Evolutionary conservation across 345 rosid species (phyloP).

Genomic region (Eucalyptus lansdowneana): DNA sequence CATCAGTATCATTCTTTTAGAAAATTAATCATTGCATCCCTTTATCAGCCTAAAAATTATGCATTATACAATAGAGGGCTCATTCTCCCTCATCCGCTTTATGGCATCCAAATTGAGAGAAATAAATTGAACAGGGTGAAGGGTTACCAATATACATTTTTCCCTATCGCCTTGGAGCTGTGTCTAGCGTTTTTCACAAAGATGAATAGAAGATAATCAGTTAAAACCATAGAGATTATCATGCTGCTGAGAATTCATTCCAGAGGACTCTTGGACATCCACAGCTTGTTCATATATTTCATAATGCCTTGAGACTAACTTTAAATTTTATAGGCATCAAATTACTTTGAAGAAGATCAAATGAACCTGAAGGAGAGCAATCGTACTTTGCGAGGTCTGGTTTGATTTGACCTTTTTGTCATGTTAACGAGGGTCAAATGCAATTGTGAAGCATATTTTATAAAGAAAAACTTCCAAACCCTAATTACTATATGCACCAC

Average conservation of each 20-base stretch:
- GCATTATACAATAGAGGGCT: background rate
- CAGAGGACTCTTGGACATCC: background rate
- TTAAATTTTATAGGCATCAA: background rate
- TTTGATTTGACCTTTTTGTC: background rate
- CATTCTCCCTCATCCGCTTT: background rate
- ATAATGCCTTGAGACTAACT: background rate
- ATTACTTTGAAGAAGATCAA: background rate
- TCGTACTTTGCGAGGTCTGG: background rate
- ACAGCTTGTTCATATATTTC: background rate
- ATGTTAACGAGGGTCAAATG: background rate
- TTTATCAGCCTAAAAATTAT: background rate
- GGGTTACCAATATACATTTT: background rate
- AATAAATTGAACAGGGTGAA: background rate
- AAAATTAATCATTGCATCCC: background rate
- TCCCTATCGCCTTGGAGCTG: background rate
- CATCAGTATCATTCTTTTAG: background rate
- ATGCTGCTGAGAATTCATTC: background rate
- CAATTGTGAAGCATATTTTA: background rate
- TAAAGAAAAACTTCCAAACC: background rate
- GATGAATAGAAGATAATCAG: background rate
- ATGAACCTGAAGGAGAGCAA: background rate
- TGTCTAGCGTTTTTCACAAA: background rate
- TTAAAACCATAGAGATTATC: background rate
- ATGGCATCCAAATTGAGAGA: background rate
- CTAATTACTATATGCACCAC: background rate